Conservation (phyloP, 768 basidiomycete species). For the Russula emetica region DNA sequence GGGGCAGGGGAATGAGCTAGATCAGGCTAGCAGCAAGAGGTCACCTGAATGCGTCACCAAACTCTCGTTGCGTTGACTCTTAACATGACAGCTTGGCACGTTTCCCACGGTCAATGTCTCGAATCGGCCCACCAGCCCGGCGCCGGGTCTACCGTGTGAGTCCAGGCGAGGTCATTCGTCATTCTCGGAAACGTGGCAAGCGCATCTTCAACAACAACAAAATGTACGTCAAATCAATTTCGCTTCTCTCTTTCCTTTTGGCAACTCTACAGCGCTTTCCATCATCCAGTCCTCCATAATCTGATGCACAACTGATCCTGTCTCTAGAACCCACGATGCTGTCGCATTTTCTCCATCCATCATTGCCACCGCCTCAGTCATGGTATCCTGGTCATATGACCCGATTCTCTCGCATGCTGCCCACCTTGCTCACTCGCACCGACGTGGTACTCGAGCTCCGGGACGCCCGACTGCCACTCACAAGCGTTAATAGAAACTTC, state of each 20-base stretch:
- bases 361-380: constrained; percentile 71
- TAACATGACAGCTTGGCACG: constrained; percentile 8
- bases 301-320: constrained; percentile 17
- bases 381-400: constrained; percentile 98
- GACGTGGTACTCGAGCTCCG: constrained; percentile 93
- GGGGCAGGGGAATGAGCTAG: background rate
- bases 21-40: constrained; percentile 9
- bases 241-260: background rate
- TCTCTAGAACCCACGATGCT: too few species aligned
- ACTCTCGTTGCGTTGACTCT: constrained; percentile 12
- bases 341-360: constrained; percentile 39
- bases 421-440: constrained; percentile 70
- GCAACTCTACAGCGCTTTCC: background rate
- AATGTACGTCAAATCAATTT: constrained; percentile 22
- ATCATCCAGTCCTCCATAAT: constrained; percentile 5
- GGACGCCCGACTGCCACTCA: constrained; percentile 88
- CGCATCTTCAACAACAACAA: background rate
- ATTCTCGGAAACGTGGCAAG: constrained; percentile 6
- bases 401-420: constrained; percentile 73
- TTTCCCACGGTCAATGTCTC: constrained; percentile 20
- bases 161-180: background rate
- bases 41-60: constrained; percentile 18
- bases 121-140: too few species aligned
- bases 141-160: background rate
- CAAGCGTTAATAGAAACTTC: constrained; percentile 86